Evolutionary conservation across 2,329 filamentous ascomycete genomes (phyloP).

Genomic region (Paecilomyces formosus): DNA sequence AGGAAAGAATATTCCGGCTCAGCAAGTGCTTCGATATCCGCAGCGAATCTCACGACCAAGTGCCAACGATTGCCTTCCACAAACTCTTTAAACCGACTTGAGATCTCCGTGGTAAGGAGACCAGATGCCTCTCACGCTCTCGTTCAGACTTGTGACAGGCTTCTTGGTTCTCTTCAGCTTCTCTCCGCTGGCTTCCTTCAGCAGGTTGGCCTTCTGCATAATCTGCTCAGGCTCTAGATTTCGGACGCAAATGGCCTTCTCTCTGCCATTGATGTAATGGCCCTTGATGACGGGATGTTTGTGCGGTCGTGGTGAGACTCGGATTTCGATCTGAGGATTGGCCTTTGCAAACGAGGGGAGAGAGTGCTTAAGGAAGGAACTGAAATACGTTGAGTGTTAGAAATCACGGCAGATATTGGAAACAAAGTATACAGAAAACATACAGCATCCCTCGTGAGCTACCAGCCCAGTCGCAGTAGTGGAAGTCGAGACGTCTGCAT

Average conservation of each 20-base stretch:
- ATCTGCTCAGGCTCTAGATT: slow-evolving; percentile 79
- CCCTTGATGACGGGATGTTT: slow-evolving; percentile 85
- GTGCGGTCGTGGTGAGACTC: slow-evolving; percentile 79
- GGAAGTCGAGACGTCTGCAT: slow-evolving; percentile 91
- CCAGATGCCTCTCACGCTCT: slow-evolving; percentile 60
- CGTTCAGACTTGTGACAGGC: slow-evolving; percentile 54
- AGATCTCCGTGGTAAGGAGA: slow-evolving; percentile 54
- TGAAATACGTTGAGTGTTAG: slow-evolving; percentile 27
- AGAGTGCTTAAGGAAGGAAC: slow-evolving; percentile 70
- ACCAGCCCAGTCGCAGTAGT: slow-evolving; percentile 95
- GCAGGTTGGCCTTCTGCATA: slow-evolving; percentile 60
- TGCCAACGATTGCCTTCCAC: background rate
- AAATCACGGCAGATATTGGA: background rate
- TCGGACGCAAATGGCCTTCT: slow-evolving; percentile 80
- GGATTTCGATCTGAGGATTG: slow-evolving; percentile 86
- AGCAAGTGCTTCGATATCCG: slow-evolving; percentile 12
- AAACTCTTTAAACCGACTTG: slow-evolving; percentile 39
- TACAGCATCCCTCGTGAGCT: slow-evolving; percentile 95
- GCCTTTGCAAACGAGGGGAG: slow-evolving; percentile 70
- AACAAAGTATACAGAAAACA: slow-evolving; percentile 17
- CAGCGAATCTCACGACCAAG: slow-evolving; percentile 2
- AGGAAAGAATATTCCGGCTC: background rate
- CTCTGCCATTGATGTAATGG: slow-evolving; percentile 83
- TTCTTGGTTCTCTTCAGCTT: slow-evolving; percentile 48
- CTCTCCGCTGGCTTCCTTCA: slow-evolving; percentile 41